A percentile compares a stretch with the other conserved stretches of the same genome.
Conservation (phyloP, 2,329 filamentous ascomycete genomes). For the Xylariomycetidae sp. region DNA sequence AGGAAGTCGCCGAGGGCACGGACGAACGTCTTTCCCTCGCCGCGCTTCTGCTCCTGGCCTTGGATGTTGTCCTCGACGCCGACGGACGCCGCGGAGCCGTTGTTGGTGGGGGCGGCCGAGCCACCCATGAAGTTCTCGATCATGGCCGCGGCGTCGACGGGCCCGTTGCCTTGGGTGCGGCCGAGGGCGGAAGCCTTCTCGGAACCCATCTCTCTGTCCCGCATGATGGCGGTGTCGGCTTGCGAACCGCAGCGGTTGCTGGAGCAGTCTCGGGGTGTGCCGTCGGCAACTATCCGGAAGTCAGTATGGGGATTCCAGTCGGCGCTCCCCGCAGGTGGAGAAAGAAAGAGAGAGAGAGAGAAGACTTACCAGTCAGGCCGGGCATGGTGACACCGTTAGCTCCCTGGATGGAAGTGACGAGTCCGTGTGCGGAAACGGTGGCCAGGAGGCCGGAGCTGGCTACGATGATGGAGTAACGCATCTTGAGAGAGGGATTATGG, state of each 20-base stretch:
- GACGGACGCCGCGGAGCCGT: conserved; percentile 31
- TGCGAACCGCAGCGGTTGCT: conserved; percentile 59
- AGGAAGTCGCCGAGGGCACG: conserved; percentile 27
- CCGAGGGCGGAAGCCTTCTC: conserved; percentile 56
- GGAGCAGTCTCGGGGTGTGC: conserved; percentile 64
- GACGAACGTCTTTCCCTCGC: conserved; percentile 10
- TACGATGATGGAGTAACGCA: conserved; percentile 24
- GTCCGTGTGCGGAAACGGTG: conserved; percentile 22
- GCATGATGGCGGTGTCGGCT: conserved; percentile 67
- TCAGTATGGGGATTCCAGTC: neutral
- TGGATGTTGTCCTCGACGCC: conserved; percentile 41
- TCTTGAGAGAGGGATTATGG: conserved; percentile 14
- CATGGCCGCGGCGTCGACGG: conserved; percentile 53
- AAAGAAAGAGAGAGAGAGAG: neutral
- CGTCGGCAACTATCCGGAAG: conserved; percentile 46
- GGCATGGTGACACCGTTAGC: conserved; percentile 29
- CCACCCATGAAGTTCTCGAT: conserved; percentile 56
- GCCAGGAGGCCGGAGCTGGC: conserved; percentile 22
- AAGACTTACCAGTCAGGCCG: conserved; percentile 20
- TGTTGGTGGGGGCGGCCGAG: conserved; percentile 32
- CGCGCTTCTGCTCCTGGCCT: conserved; percentile 10
- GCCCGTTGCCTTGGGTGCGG: conserved; percentile 55
- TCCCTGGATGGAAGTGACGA: conserved; percentile 26
- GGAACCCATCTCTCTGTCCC: conserved; percentile 51
- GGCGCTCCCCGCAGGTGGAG: neutral